Conservation (phyloP, 73 alveolate genomes). For the Uronychia binucleata region DNA sequence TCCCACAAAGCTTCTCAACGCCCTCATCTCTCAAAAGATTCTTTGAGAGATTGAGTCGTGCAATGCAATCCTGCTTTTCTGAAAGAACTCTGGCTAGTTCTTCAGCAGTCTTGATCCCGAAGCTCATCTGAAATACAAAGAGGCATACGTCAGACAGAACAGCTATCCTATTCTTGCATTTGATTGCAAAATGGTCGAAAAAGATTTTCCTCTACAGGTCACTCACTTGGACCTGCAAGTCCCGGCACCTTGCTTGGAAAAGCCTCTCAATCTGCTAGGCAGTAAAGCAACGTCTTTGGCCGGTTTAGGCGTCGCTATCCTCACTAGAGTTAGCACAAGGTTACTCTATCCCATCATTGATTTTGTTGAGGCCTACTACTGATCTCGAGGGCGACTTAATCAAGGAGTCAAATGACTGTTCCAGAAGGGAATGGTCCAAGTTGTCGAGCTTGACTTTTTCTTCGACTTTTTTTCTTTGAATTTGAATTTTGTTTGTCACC, state of each 20-base stretch:
- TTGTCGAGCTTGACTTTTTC: not conserved
- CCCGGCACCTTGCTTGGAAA: slow-evolving; percentile 38
- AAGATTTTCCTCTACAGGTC: slow-evolving; percentile 10
- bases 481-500: not conserved
- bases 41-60: slow-evolving; percentile 1
- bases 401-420: not conserved
- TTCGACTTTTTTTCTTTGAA: not conserved
- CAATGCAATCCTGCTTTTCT: not conserved
- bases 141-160: not conserved
- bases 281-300: not conserved
- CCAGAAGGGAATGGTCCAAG: not conserved
- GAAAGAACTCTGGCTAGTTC: not conserved
- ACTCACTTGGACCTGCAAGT: slow-evolving; percentile 15
- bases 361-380: too few species aligned
- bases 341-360: too few species aligned
- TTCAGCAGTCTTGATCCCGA: not conserved
- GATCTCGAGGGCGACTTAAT: too few species aligned
- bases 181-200: slow-evolving; percentile 9
- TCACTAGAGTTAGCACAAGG: too few species aligned
- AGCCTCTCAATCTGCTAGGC: not conserved
- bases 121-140: not conserved
- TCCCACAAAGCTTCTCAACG: slow-evolving; percentile 11
- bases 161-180: slow-evolving; percentile 23
- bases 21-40: slow-evolving; percentile 35
- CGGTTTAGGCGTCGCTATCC: too few species aligned